These are phyloP conservation scores for Jaltomata sinuosa DNA, from an alignment of 257 asterid genomes.

Conservation along the genomic window DNA sequence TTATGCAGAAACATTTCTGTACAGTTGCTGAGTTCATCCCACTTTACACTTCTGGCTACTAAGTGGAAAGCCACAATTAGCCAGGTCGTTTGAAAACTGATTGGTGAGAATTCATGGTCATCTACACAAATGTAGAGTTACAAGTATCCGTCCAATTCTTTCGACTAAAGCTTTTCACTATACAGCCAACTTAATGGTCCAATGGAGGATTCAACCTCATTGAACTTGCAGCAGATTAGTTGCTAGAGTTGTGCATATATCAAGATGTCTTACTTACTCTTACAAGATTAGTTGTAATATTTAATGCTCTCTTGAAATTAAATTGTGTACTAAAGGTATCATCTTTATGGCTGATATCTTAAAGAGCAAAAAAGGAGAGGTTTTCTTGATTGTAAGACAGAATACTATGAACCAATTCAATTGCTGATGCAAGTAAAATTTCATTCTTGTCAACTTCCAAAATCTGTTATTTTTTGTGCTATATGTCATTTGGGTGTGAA, in stretches of 20 bases:
- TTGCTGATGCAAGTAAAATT: neutral
- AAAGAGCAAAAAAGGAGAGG: neutral
- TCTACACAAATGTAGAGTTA: constrained; percentile 1
- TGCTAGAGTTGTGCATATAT: neutral
- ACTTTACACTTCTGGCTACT: neutral
- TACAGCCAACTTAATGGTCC: neutral
- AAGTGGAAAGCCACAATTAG: neutral
- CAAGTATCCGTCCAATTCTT: neutral
- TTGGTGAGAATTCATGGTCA: neutral
- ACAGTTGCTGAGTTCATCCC: neutral
- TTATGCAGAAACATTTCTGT: neutral
- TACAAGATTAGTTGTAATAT: neutral
- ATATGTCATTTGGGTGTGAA: neutral
- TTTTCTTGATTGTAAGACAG: neutral
- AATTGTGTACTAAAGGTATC: neutral
- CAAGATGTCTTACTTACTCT: neutral
- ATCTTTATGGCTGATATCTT: neutral
- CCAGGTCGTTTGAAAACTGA: neutral
- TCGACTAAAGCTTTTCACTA: neutral
- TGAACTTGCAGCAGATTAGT: neutral
- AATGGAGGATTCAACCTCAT: neutral
- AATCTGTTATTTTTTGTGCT: neutral
- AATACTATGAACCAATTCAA: neutral
- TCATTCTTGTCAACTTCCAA: neutral
- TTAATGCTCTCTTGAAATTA: neutral